A percentile compares a stretch with the other conserved stretches of the same genome.
Evolutionary conservation across 768 basidiomycete genomes (phyloP).

Genomic region (Grammothele lineata): DNA sequence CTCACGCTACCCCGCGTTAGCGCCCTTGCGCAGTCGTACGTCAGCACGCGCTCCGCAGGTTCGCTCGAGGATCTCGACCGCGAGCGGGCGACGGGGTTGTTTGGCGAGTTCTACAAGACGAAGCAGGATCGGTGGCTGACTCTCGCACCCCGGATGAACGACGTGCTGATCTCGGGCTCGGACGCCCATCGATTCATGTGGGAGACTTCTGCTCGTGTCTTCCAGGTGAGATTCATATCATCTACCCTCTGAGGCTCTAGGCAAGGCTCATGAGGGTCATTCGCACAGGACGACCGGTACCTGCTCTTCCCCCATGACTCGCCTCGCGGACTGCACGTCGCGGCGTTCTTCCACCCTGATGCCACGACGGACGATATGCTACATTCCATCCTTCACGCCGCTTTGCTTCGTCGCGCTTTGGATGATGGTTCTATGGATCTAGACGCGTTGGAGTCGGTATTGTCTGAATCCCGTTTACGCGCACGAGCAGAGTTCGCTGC

Average conservation of each 20-base stretch:
- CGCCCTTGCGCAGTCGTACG: slow-evolving; percentile 20
- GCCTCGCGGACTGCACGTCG: slow-evolving; percentile 2
- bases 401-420: slow-evolving; percentile 7
- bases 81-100: slow-evolving; percentile 16
- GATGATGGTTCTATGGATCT: neutral
- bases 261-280: neutral
- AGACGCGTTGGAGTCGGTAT: neutral
- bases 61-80: slow-evolving; percentile 17
- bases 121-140: slow-evolving; percentile 17
- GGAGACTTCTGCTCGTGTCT: slow-evolving; percentile 19
- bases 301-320: slow-evolving; percentile 19
- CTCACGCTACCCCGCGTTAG: slow-evolving; percentile 25
- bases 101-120: slow-evolving; percentile 25
- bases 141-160: slow-evolving; percentile 20
- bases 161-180: slow-evolving; percentile 13
- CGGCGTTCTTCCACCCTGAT: slow-evolving; percentile 22
- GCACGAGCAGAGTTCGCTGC: slow-evolving; percentile 11
- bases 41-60: slow-evolving; percentile 3
- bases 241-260: neutral
- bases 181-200: slow-evolving; percentile 14
- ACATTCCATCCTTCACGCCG: slow-evolving; percentile 23
- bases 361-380: slow-evolving; percentile 22
- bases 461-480: neutral
- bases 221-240: slow-evolving; percentile 18
- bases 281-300: slow-evolving; percentile 21